A percentile compares a stretch with the other conserved stretches of the same genome.
phyloP scores from a whole-genome alignment of 208 protist genomes.

The Trypanosoma conorhini region DNA sequence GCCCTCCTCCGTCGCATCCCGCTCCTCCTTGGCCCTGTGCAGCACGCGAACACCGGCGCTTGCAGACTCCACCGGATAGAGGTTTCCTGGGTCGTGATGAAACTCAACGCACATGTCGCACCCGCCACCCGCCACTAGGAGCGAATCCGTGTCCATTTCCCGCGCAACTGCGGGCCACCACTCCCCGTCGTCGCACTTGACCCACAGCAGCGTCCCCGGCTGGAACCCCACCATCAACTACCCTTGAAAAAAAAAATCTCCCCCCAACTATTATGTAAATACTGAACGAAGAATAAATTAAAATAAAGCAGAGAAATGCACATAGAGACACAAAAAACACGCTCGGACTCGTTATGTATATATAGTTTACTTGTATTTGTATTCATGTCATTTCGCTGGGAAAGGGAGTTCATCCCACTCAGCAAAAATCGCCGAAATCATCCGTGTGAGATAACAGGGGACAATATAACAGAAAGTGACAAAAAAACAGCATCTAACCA shows the following conservation, averaged over 20 bases:
- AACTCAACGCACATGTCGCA: conserved; percentile 76
- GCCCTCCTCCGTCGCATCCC: conserved; percentile 38
- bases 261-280: conserved; percentile 7
- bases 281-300: not conserved
- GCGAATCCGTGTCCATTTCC: conserved; percentile 12
- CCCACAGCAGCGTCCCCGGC: conserved; percentile 60
- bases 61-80: conserved; percentile 50
- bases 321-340: not conserved
- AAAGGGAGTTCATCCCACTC: not conserved
- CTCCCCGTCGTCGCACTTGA: conserved; percentile 76
- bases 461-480: not conserved
- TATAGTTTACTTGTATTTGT: not conserved
- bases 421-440: not conserved
- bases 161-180: conserved; percentile 80
- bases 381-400: not conserved
- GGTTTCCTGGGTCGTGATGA: conserved; percentile 64
- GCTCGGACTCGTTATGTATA: not conserved
- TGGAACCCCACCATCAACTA: conserved; percentile 37
- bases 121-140: conserved; percentile 19
- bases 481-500: conserved; percentile 8
- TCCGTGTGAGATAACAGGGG: not conserved
- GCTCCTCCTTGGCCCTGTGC: conserved; percentile 31
- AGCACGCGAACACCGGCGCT: conserved; percentile 42
- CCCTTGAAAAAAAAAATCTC: conserved; percentile 22
- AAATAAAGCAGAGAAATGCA: not conserved